These are phyloP conservation scores for Penicillium sp. DNA, from an alignment of 2,329 filamentous ascomycete species.

Conservation along the genomic window DNA sequence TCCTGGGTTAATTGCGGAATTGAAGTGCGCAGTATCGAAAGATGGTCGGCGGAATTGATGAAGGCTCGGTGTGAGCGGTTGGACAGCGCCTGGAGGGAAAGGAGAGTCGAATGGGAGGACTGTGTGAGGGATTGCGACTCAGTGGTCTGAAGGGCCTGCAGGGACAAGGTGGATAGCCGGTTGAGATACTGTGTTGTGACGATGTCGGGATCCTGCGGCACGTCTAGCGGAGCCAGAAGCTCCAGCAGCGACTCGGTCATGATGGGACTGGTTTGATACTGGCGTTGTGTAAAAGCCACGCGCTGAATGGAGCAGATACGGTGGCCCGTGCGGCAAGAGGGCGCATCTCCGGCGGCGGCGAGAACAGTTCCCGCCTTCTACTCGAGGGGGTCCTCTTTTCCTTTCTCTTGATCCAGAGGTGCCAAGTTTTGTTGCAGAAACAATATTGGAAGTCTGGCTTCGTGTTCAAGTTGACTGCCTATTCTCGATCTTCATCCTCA, in stretches of 20 bases:
- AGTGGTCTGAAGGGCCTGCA: conserved; percentile 66
- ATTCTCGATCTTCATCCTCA: background rate
- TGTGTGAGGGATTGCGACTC: conserved; percentile 81
- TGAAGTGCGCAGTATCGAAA: conserved; percentile 68
- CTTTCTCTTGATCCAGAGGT: too few relatives aligned
- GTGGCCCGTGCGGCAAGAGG: conserved; percentile 32
- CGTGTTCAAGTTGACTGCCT: background rate
- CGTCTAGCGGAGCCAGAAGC: conserved; percentile 61
- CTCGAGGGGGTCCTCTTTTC: too few relatives aligned
- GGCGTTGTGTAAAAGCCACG: conserved; percentile 14
- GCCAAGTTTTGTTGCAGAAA: background rate
- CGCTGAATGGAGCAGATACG: conserved; percentile 20
- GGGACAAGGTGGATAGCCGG: conserved; percentile 71
- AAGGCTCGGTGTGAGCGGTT: conserved; percentile 85
- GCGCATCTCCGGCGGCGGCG: conserved; percentile 24
- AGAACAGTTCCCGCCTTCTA: too few relatives aligned
- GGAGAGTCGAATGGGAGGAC: conserved; percentile 71
- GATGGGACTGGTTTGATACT: conserved; percentile 13
- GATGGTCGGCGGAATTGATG: conserved; percentile 73
- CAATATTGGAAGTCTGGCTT: background rate
- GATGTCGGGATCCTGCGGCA: conserved; percentile 32
- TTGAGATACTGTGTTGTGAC: conserved; percentile 64
- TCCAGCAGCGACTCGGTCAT: conserved; percentile 76
- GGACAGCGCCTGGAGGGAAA: conserved; percentile 81
- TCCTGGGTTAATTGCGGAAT: conserved; percentile 68